A percentile compares a stretch with the other conserved stretches of the same genome.
Evolutionary conservation across 352 stramenopile genomes (phyloP).

Genomic region (Peronospora destructor): DNA sequence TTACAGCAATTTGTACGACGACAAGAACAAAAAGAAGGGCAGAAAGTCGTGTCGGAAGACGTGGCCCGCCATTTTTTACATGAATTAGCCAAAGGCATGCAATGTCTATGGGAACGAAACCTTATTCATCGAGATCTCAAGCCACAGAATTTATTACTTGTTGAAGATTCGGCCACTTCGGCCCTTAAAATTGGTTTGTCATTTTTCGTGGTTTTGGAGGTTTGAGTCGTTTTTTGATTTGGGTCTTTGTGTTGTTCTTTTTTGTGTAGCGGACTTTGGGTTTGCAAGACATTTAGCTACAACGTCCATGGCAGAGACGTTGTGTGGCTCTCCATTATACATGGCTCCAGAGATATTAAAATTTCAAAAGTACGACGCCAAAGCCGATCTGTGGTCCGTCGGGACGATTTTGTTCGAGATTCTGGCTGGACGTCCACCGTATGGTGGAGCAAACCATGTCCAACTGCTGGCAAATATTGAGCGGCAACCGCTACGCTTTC

Average conservation of each 20-base stretch:
- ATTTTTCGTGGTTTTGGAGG: no score
- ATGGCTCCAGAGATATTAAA: conserved; percentile 97
- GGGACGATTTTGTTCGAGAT: conserved; percentile 95
- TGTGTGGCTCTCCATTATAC: conserved; percentile 94
- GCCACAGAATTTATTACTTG: conserved; percentile 93
- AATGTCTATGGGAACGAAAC: conserved; percentile 66
- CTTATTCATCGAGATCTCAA: conserved; percentile 90
- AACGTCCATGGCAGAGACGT: conserved; percentile 90
- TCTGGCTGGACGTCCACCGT: conserved; percentile 89
- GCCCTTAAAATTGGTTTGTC: conserved; percentile 60
- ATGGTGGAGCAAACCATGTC: conserved; percentile 92
- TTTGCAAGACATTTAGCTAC: conserved; percentile 92
- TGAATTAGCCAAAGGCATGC: conserved; percentile 63
- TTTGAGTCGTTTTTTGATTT: no score
- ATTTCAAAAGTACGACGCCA: conserved; percentile 93
- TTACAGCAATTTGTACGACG: conserved; percentile 91
- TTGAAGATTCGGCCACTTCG: conserved; percentile 46
- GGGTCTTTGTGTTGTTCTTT: no score
- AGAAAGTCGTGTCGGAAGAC: conserved; percentile 25
- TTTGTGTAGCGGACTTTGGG: conserved; percentile 93
- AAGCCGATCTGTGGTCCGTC: conserved; percentile 94
- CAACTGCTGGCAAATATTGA: conserved; percentile 93
- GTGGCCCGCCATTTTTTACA: conserved; percentile 56
- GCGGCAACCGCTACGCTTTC: conserved; percentile 83
- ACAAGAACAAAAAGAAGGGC: conserved; percentile 14